Conservation (phyloP, 805 yeast species). For the Yamadazyma olivae region DNA sequence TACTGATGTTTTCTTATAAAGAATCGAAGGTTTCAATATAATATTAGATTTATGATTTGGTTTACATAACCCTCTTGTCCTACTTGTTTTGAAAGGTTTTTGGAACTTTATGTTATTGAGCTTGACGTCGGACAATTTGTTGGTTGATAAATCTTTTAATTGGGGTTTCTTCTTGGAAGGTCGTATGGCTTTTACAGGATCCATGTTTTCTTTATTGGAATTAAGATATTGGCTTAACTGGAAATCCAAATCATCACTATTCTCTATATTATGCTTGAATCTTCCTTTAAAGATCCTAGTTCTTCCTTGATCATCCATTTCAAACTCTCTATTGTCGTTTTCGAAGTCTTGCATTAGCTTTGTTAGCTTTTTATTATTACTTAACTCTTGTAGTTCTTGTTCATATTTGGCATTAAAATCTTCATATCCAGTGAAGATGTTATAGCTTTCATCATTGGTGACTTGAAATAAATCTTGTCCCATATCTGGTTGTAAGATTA, state of each 20-base stretch:
- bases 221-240: slow-evolving; percentile 24
- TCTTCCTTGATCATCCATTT: slow-evolving; percentile 33
- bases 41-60: slow-evolving; percentile 32
- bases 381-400: slow-evolving; percentile 12
- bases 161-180: slow-evolving; percentile 3
- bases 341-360: slow-evolving; percentile 33
- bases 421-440: background rate
- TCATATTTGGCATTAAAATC: background rate
- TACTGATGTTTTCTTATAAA: slow-evolving; percentile 15
- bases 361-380: slow-evolving; percentile 33
- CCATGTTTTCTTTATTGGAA: slow-evolving; percentile 32
- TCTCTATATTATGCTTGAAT: slow-evolving; percentile 18
- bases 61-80: slow-evolving; percentile 35
- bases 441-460: slow-evolving; percentile 5
- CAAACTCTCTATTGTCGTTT: slow-evolving; percentile 23
- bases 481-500: slow-evolving; percentile 3
- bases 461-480: slow-evolving; percentile 13
- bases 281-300: slow-evolving; percentile 34
- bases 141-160: background rate
- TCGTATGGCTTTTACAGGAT: slow-evolving; percentile 11
- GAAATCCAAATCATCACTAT: slow-evolving; percentile 28
- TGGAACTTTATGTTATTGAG: slow-evolving; percentile 1
- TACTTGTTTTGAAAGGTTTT: slow-evolving; percentile 5
- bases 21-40: slow-evolving; percentile 32
- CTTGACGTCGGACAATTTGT: background rate